These are phyloP conservation scores for Trichoderma semiorbis DNA, from an alignment of 2,329 filamentous ascomycete species.

Conservation along the genomic window DNA sequence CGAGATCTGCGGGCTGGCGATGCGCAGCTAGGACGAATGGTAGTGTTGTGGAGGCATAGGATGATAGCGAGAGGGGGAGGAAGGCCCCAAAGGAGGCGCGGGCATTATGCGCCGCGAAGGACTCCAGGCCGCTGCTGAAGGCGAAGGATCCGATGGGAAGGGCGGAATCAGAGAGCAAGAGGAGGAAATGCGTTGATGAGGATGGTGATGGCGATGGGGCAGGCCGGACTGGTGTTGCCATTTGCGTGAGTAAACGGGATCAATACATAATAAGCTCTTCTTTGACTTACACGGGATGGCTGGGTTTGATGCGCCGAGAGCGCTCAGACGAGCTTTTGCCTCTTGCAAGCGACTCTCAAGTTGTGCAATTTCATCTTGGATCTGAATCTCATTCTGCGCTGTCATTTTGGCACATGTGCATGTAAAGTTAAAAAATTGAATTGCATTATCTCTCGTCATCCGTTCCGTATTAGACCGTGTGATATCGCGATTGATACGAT, in stretches of 20 bases:
- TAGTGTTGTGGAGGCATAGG: constrained; percentile 67
- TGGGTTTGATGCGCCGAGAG: not conserved
- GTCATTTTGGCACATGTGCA: constrained; percentile 19
- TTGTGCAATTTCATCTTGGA: constrained; percentile 55
- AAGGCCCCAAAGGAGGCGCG: constrained; percentile 57
- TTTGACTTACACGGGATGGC: not conserved
- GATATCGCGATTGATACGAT: not conserved
- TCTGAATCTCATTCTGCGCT: constrained; percentile 30
- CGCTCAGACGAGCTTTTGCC: constrained; percentile 43
- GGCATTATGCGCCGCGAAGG: constrained; percentile 67
- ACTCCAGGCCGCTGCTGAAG: constrained; percentile 79
- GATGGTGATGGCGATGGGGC: constrained; percentile 21
- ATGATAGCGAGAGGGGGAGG: constrained; percentile 65
- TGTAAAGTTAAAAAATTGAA: constrained; percentile 4
- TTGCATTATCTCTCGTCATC: not conserved
- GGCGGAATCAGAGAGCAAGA: constrained; percentile 76
- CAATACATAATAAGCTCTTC: not conserved
- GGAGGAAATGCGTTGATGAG: constrained; percentile 59
- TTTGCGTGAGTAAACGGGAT: not conserved
- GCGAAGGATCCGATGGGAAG: constrained; percentile 83
- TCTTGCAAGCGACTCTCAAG: constrained; percentile 49
- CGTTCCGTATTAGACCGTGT: constrained; percentile 6
- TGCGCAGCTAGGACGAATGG: constrained; percentile 72
- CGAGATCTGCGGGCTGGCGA: constrained; percentile 48
- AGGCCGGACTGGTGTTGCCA: not conserved